Conservation (phyloP, 176 grass and related monocot species). For the Cocos nucifera region DNA sequence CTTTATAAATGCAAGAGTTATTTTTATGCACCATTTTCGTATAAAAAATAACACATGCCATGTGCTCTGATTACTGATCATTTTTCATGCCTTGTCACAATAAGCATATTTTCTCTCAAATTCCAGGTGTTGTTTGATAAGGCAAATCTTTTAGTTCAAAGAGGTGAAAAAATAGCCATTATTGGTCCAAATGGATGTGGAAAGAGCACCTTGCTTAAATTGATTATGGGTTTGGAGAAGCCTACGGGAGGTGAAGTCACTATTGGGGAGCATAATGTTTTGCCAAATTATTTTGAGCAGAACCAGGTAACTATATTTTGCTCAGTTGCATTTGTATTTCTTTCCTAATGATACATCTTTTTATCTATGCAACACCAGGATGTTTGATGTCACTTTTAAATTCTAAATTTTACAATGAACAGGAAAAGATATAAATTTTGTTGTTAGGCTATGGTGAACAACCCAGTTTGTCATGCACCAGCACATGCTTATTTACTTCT, state of each 20-base stretch:
- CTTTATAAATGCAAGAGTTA: background rate
- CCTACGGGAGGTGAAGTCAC: conserved; percentile 66
- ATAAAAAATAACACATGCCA: too few relatives aligned
- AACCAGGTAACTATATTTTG: conserved; percentile 59
- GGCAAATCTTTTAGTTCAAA: conserved; percentile 79
- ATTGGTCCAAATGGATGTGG: conserved; percentile 98
- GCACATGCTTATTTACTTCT: too few relatives aligned
- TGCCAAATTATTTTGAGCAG: conserved; percentile 98
- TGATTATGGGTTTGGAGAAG: conserved; percentile 79
- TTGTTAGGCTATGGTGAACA: too few relatives aligned
- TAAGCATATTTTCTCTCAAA: conserved; percentile 6
- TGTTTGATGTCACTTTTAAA: too few relatives aligned
- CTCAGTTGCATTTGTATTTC: background rate
- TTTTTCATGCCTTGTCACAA: background rate
- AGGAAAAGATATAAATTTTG: too few relatives aligned
- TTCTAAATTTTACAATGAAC: too few relatives aligned
- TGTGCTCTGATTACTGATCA: background rate
- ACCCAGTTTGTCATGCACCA: too few relatives aligned
- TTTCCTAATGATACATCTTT: background rate
- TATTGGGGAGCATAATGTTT: conserved; percentile 89
- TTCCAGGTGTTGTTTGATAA: conserved; percentile 76
- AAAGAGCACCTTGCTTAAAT: conserved; percentile 81
- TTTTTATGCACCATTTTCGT: background rate
- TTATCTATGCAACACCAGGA: background rate
- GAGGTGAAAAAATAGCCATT: conserved; percentile 93